A percentile compares a stretch with the other conserved stretches of the same genome.
Evolutionary conservation across 108 stramenopile species (phyloP).

Genomic region (Bacterosira constricta): DNA sequence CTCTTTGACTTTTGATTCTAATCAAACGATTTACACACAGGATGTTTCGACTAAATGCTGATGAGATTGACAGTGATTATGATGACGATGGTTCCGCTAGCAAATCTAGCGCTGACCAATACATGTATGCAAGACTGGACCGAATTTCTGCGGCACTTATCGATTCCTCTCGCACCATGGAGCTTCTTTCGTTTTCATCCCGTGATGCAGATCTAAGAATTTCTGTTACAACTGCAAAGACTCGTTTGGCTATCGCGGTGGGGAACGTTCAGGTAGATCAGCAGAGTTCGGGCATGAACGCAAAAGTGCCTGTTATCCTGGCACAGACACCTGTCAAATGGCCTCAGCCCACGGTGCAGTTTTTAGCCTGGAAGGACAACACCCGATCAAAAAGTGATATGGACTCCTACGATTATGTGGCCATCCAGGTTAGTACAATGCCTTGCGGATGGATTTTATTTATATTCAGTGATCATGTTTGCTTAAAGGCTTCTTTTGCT

Average conservation of each 20-base stretch:
- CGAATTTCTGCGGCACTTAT: conserved; percentile 72
- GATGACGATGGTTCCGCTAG: not conserved
- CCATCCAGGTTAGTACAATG: conserved; percentile 32
- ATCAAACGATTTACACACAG: not conserved
- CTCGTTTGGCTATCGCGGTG: conserved; percentile 64
- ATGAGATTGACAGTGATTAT: conserved; percentile 8
- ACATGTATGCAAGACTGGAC: conserved; percentile 65
- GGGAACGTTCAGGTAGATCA: conserved; percentile 84
- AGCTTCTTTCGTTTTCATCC: conserved; percentile 64
- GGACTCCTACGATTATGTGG: conserved; percentile 75
- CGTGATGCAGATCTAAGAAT: conserved; percentile 71
- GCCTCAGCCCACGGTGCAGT: conserved; percentile 75
- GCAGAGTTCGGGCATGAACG: conserved; percentile 50
- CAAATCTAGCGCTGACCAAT: conserved; percentile 49
- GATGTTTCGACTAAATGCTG: conserved; percentile 28
- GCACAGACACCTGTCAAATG: conserved; percentile 69
- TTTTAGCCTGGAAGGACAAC: conserved; percentile 83
- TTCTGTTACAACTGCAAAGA: conserved; percentile 73
- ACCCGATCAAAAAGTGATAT: conserved; percentile 67
- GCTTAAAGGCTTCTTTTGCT: too few relatives aligned
- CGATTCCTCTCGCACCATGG: conserved; percentile 67
- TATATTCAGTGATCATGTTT: too few relatives aligned
- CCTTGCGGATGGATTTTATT: conserved; percentile 8
- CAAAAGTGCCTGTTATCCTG: conserved; percentile 75
- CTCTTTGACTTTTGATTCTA: not conserved